Evolutionary conservation across 768 basidiomycete species (phyloP).

Genomic region (Tylopilus sp.): DNA sequence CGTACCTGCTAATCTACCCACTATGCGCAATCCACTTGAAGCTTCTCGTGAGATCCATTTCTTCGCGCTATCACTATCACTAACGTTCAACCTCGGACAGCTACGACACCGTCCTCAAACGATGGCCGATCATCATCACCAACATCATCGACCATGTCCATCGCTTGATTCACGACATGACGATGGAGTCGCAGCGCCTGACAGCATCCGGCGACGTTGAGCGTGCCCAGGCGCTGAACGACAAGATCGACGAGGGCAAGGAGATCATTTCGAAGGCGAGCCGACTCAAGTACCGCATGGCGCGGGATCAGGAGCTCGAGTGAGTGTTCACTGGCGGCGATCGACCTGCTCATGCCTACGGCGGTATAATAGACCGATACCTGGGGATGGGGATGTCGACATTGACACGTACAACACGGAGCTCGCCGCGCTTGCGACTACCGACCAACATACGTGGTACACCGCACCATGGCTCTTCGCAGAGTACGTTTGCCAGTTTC

Average conservation of each 20-base stretch:
- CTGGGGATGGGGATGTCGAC: constrained; percentile 72
- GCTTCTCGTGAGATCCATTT: constrained; percentile 61
- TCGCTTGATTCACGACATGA: constrained; percentile 61
- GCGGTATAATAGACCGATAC: constrained; percentile 69
- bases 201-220: neutral
- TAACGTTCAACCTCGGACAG: constrained; percentile 33
- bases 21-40: constrained; percentile 23
- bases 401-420: constrained; percentile 75
- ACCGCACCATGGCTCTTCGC: constrained; percentile 94
- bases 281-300: constrained; percentile 87
- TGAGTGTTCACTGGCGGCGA: constrained; percentile 33
- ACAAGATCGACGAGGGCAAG: constrained; percentile 70
- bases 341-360: no score
- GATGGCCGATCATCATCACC: constrained; percentile 86
- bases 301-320: constrained; percentile 66
- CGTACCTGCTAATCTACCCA: neutral
- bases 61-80: neutral
- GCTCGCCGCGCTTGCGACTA: constrained; percentile 46
- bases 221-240: constrained; percentile 30
- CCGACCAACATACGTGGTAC: constrained; percentile 75
- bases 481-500: no score
- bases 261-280: constrained; percentile 69
- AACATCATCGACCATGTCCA: constrained; percentile 74
- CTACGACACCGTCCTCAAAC: constrained; percentile 72
- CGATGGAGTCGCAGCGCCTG: constrained; percentile 35